phyloP scores from a whole-genome alignment of 805 yeast genomes.

The Groenewaldozyma salmanticensis region DNA sequence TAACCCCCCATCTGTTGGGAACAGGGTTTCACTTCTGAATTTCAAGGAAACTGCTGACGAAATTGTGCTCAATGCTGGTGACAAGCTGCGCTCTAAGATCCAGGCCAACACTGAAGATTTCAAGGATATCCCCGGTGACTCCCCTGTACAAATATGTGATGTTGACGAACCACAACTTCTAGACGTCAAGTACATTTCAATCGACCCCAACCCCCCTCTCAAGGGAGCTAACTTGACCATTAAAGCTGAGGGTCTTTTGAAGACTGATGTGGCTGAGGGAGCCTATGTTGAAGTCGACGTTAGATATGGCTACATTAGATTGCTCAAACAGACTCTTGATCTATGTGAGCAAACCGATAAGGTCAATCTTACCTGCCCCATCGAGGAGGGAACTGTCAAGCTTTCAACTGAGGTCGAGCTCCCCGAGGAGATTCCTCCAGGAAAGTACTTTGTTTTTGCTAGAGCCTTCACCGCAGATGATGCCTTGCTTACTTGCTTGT shows the following conservation, averaged over 20 bases:
- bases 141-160: slow-evolving; percentile 79
- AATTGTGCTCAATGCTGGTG: no score
- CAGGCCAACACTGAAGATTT: background rate
- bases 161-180: slow-evolving; percentile 52
- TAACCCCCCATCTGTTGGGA: no score
- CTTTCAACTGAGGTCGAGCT: slow-evolving; percentile 67
- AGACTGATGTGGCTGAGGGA: slow-evolving; percentile 58
- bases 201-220: slow-evolving; percentile 81
- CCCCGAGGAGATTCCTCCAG: slow-evolving; percentile 93
- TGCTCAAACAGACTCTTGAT: slow-evolving; percentile 84
- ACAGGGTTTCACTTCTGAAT: no score
- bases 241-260: slow-evolving; percentile 58
- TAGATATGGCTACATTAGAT: slow-evolving; percentile 80
- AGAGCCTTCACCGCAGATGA: slow-evolving; percentile 85
- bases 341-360: slow-evolving; percentile 79
- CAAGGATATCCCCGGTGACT: slow-evolving; percentile 64
- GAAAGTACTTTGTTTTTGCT: slow-evolving; percentile 77
- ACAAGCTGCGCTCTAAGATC: no score
- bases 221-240: slow-evolving; percentile 81
- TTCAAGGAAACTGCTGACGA: no score
- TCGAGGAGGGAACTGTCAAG: slow-evolving; percentile 56
- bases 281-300: slow-evolving; percentile 94
- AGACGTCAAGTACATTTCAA: slow-evolving; percentile 44
- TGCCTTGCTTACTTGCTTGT: slow-evolving; percentile 71
- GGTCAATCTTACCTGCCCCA: slow-evolving; percentile 80